Percentiles rank a stretch among this genome's conserved stretches.
phyloP scores from a whole-genome alignment of 495 filamentous ascomycete genomes.

The Recurvomyces mirabilis region DNA sequence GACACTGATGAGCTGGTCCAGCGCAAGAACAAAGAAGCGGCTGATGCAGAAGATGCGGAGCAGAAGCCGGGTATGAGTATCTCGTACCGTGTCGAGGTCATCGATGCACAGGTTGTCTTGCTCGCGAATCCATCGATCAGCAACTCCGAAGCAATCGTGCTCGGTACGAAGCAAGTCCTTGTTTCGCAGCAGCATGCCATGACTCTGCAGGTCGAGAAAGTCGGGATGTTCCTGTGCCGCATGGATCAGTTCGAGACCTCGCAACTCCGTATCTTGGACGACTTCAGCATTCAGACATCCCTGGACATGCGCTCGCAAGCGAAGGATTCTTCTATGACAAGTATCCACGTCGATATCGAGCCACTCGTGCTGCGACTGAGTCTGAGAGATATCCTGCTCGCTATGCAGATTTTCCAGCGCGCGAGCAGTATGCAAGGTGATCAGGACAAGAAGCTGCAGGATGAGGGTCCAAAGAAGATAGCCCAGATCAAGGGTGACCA shows the following conservation, averaged over 20 bases:
- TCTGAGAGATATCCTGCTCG: constrained; percentile 85
- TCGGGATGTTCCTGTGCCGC: constrained; percentile 96
- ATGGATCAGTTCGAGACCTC: constrained; percentile 93
- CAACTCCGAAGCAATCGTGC: constrained; percentile 89
- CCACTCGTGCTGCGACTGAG: constrained; percentile 88
- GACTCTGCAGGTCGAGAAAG: constrained; percentile 79
- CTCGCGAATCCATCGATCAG: constrained; percentile 85
- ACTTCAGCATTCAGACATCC: constrained; percentile 83
- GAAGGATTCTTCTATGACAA: constrained; percentile 56
- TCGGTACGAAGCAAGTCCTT: constrained; percentile 86
- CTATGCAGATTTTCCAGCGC: constrained; percentile 83
- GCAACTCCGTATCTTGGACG: constrained; percentile 80
- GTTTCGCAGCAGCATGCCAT: constrained; percentile 88
- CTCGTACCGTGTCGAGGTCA: constrained; percentile 85
- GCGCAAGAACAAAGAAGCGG: not conserved
- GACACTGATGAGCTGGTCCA: constrained; percentile 10
- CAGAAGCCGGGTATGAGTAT: constrained; percentile 52
- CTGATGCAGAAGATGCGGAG: constrained; percentile 20
- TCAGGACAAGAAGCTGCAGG: constrained; percentile 35
- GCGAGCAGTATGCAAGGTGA: constrained; percentile 73
- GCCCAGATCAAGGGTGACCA: constrained; percentile 47
- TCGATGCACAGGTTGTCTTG: constrained; percentile 89
- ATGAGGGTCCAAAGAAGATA: constrained; percentile 50
- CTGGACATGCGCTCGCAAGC: constrained; percentile 66
- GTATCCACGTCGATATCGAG: constrained; percentile 76